Conservation (phyloP, 2,329 filamentous ascomycete genomes). For the Ophiognomonia clavigignenti-juglandacearum region DNA sequence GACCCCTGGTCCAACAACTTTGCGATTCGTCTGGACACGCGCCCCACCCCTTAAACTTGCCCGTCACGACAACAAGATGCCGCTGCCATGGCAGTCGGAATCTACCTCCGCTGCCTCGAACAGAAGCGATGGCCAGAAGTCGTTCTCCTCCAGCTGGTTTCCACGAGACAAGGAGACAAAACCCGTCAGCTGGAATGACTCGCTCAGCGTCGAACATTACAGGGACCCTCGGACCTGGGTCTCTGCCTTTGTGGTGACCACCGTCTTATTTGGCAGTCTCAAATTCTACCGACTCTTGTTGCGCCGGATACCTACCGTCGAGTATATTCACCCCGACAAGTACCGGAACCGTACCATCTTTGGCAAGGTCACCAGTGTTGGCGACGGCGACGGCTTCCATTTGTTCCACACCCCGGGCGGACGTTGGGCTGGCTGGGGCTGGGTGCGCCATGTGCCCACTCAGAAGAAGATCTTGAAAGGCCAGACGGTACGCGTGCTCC, state of each 20-base stretch:
- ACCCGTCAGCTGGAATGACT: constrained; percentile 34
- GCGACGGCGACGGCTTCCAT: constrained; percentile 94
- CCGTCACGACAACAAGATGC: constrained; percentile 10
- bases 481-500: constrained; percentile 59
- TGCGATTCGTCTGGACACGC: neutral
- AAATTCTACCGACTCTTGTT: constrained; percentile 71
- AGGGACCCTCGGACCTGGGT: constrained; percentile 50
- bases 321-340: constrained; percentile 67
- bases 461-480: constrained; percentile 65
- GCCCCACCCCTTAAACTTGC: neutral
- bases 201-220: constrained; percentile 43
- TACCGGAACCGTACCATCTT: constrained; percentile 74
- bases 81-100: constrained; percentile 14
- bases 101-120: constrained; percentile 7
- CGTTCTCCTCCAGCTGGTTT: neutral
- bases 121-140: neutral
- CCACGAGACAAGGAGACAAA: constrained; percentile 18
- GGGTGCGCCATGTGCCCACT: constrained; percentile 70
- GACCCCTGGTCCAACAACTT: neutral
- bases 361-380: constrained; percentile 86
- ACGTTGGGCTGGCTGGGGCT: constrained; percentile 83
- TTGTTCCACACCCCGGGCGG: constrained; percentile 95
- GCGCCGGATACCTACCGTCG: constrained; percentile 74
- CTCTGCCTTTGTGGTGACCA: constrained; percentile 49
- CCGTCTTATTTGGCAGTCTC: constrained; percentile 47